A percentile compares a stretch with the other conserved stretches of the same genome.
phyloP scores from a whole-genome alignment of 2,329 filamentous ascomycete genomes.

The Gaeumannomyces sp. region DNA sequence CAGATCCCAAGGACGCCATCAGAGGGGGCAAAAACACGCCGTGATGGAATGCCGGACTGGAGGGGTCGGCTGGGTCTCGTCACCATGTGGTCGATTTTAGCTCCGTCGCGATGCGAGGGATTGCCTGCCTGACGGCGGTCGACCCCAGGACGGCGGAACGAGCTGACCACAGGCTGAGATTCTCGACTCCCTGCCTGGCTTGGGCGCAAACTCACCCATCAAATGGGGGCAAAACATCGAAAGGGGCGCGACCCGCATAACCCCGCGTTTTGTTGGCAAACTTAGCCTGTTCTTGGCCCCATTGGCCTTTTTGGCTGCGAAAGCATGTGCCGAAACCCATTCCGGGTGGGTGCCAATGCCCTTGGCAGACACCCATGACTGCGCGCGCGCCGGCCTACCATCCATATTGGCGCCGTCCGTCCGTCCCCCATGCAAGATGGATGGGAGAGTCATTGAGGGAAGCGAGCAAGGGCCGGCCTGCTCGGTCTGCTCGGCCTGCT shows the following conservation, averaged over 20 bases:
- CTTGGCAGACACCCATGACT: not conserved
- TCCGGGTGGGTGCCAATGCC: constrained; percentile 4
- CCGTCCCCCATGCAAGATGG: no score
- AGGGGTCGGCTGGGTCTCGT: not conserved
- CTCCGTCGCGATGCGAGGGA: not conserved
- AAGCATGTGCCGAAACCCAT: constrained; percentile 7
- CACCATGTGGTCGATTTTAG: not conserved
- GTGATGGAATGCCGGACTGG: not conserved
- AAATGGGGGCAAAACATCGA: not conserved
- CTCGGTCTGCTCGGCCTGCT: not conserved
- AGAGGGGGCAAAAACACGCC: no score
- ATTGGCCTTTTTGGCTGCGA: not conserved
- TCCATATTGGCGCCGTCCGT: no score
- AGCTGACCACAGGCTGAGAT: not conserved
- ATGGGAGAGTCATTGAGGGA: no score
- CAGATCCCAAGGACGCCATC: not conserved
- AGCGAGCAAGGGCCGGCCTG: no score
- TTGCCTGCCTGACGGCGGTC: no score
- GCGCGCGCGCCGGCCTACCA: no score
- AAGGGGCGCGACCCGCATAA: constrained; percentile 3
- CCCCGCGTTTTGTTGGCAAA: constrained; percentile 8
- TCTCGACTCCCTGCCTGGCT: not conserved
- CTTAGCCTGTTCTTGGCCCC: constrained; percentile 10
- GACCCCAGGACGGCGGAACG: not conserved
- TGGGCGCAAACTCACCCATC: not conserved